Base-by-base conservation (phyloP, 495 filamentous ascomycete species). In the Aspergillus campestris region DNA sequence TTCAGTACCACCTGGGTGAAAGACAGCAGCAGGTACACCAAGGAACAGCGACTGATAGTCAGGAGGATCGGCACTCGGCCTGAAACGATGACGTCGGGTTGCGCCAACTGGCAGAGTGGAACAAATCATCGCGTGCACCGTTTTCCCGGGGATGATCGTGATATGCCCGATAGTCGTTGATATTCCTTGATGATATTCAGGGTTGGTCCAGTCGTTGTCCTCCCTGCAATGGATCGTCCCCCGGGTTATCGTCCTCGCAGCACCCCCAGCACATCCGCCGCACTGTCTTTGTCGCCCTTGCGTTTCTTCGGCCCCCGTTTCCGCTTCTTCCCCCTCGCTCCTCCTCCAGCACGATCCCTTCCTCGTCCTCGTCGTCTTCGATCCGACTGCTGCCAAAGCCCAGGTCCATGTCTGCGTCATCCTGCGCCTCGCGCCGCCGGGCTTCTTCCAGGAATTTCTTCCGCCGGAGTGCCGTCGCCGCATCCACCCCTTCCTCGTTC, bases 321-420 rank as follows among this genome's bases (percentile, higher is more conserved):
- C 57, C 86, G 73, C 68, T 86, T 84, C 53, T 75, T 81, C 0
- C 65, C 5, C 66, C 71, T 7, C 60, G 73, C n/a, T 70, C 77
- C 27, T 75, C 71, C 11, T 75, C 76, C 32, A 92, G 62, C 57
- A 86, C 81, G 35, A 88, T 70, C 15, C 74, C 80, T 1, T 83
- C 74, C 44, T 85, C 89, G 39, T 94, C 89, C 33, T 84, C 87
- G 34, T 82, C 84, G 54, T 94, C 89, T 38, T 83, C 88, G 47
- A 83, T 77, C 15, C 89, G 78, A 51, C 83, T 89, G 11, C 83
- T 83, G 6, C 94, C 92, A 58, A 98, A 97, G 30, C 89, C 92
- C 63, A 95, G 72, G 54, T 98, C 92, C 69, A 98, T 77, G 65
- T 98, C 92, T 35, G 89, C 86, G 8, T 86, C 81, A 65, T 98